phyloP scores from a whole-genome alignment of 768 basidiomycete species.

The Leccinum truebloodii region DNA sequence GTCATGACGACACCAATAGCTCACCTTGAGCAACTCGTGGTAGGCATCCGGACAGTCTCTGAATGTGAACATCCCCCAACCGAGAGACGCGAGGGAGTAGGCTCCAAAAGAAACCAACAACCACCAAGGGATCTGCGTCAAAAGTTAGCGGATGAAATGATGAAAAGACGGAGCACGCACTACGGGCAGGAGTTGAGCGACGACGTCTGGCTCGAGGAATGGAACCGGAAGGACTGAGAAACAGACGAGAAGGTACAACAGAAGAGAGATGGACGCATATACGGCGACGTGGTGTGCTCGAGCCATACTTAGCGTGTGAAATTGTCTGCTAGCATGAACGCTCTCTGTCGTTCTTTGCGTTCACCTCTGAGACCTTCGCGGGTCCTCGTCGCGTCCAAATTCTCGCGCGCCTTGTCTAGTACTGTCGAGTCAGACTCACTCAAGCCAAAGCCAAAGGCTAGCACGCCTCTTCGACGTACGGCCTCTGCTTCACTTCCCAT shows the following conservation, averaged over 20 bases:
- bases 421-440: slow-evolving; percentile 15
- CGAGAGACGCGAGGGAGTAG: slow-evolving; percentile 75
- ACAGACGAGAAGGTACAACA: slow-evolving; percentile 53
- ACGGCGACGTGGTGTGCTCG: slow-evolving; percentile 57
- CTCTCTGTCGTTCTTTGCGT: slow-evolving; percentile 14
- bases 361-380: not conserved
- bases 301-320: slow-evolving; percentile 50
- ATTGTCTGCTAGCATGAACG: slow-evolving; percentile 17
- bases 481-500: slow-evolving; percentile 86
- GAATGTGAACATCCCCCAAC: slow-evolving; percentile 72
- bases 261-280: slow-evolving; percentile 41
- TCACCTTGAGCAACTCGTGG: slow-evolving; percentile 59
- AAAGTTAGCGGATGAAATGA: slow-evolving; percentile 34
- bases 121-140: slow-evolving; percentile 76
- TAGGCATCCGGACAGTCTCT: slow-evolving; percentile 82
- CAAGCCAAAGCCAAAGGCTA: slow-evolving; percentile 78
- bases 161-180: slow-evolving; percentile 45
- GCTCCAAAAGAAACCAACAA: slow-evolving; percentile 76
- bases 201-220: slow-evolving; percentile 8
- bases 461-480: slow-evolving; percentile 77
- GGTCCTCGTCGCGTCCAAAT: not conserved
- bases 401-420: slow-evolving; percentile 16
- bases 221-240: slow-evolving; percentile 17
- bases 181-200: slow-evolving; percentile 14
- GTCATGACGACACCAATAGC: not conserved